Evolutionary conservation across 495 filamentous ascomycete genomes (phyloP), one percentile per base, ranked within the genome.

Genomic region (Sordaria brevicollis): DNA sequence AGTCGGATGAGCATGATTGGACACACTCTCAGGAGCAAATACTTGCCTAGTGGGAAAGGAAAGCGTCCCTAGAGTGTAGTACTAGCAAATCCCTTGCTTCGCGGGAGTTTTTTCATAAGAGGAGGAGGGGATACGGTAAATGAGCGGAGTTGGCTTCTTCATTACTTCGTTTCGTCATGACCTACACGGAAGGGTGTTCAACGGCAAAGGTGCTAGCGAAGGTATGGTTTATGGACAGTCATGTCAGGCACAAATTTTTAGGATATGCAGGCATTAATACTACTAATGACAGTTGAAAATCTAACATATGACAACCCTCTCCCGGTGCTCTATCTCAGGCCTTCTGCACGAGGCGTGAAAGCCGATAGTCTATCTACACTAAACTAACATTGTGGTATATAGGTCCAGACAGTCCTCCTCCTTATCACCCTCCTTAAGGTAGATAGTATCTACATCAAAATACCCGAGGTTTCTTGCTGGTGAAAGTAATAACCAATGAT

Each of bases 1-100:
- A 96, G 93, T 75, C 86, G 93, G 71, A 93, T 97, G 86, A 94
- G 93, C 75, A 90, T 87, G 19, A 86, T 97, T 68, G 90, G 91
- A 15, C 74, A 76, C 74, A 92, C 88, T 7, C 86, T 98, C 66
- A 71, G 81, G 68, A 84, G 82, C 65, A 76, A 83, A 38, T 84
- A 82, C 54, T 70, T 82, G 38, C 80, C 81, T 11, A 77, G 49
- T 3, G n/a, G n/a, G n/a, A 57, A 57, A 13, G 49, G 49, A 5
- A 57, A 57, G 2, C 49, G 49, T 17, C 49, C 49, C 25, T 57
- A 57, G 13, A 4, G 39, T n/a, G n/a, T n/a, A n/a, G n/a, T n/a
- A n/a, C n/a, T n/a, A n/a, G n/a, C n/a, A n/a, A n/a, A n/a, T n/a
- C n/a, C n/a, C n/a, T n/a, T n/a, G n/a, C n/a, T n/a, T n/a, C n/a